phyloP scores from a whole-genome alignment of 2,329 filamentous ascomycete species.

The Monilinia laxa region DNA sequence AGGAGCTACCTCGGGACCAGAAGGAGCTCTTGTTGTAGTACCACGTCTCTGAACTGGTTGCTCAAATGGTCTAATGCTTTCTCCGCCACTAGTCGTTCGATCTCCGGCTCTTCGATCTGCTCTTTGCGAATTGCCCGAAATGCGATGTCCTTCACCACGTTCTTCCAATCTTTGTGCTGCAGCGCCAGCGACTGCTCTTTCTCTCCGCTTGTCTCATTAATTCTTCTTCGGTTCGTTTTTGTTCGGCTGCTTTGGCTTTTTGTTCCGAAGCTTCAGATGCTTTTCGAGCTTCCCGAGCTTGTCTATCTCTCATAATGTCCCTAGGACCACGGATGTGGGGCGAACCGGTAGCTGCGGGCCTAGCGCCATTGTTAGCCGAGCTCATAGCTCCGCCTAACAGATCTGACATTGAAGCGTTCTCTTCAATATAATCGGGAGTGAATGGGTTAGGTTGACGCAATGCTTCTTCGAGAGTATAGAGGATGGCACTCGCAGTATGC shows the following conservation, averaged over 20 bases:
- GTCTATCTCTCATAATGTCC: constrained; percentile 87
- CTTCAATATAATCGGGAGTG: constrained; percentile 80
- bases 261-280: constrained; percentile 51
- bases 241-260: constrained; percentile 51
- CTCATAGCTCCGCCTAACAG: constrained; percentile 61
- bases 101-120: constrained; percentile 35
- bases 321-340: constrained; percentile 74
- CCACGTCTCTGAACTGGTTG: constrained; percentile 35
- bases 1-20: constrained; percentile 33
- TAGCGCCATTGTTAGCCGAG: constrained; percentile 51
- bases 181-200: constrained; percentile 58
- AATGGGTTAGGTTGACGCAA: constrained; percentile 80
- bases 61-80: constrained; percentile 24
- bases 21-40: constrained; percentile 33
- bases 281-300: constrained; percentile 71
- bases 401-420: constrained; percentile 91
- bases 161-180: constrained; percentile 42
- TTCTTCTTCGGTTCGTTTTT: constrained; percentile 56
- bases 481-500: constrained; percentile 83
- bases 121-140: constrained; percentile 39
- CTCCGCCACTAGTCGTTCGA: constrained; percentile 28
- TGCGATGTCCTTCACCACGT: constrained; percentile 32
- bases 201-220: constrained; percentile 56
- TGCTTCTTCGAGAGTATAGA: constrained; percentile 89
- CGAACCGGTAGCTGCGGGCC: constrained; percentile 50